Conservation (phyloP, 306 rosid genomes). For the Cicer pinnatifidum region DNA sequence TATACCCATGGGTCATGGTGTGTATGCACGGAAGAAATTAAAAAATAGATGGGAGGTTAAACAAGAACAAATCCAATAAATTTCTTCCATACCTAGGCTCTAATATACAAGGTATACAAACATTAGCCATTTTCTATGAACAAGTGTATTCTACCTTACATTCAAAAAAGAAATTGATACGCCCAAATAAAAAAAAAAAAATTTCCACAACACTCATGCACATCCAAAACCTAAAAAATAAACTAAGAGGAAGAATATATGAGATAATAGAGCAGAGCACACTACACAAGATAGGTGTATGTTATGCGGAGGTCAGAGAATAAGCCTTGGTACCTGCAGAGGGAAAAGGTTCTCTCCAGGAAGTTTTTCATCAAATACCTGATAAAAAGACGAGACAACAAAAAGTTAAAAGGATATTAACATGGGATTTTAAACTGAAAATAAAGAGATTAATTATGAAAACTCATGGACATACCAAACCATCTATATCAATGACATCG, state of each 20-base stretch:
- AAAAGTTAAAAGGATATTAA: constrained; percentile 36
- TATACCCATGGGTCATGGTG: constrained; percentile 1
- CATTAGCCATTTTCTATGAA: constrained; percentile 14
- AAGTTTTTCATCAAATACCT: constrained; percentile 93
- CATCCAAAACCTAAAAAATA: constrained; percentile 29
- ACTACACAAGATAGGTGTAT: constrained; percentile 18
- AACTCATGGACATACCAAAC: constrained; percentile 69
- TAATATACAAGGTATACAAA: constrained; percentile 30
- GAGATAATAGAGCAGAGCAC: constrained; percentile 36
- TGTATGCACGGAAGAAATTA: constrained; percentile 4
- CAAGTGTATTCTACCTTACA: constrained; percentile 25
- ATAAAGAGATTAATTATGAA: constrained; percentile 7
- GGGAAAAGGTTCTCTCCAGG: constrained; percentile 92
- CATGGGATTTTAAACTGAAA: constrained; percentile 29
- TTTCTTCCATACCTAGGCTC: constrained; percentile 1
- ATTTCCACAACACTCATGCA: constrained; percentile 31
- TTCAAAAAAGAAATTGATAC: background rate
- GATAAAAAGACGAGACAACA: constrained; percentile 35
- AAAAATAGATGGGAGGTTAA: background rate
- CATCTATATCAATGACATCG: constrained; percentile 89
- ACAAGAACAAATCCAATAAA: constrained; percentile 31
- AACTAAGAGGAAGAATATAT: constrained; percentile 34
- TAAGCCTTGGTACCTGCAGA: constrained; percentile 68
- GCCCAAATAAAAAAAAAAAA: constrained; percentile 11
- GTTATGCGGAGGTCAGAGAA: constrained; percentile 17